phyloP scores from a whole-genome alignment of 805 yeast species.

The Hanseniaspora guilliermondii region DNA sequence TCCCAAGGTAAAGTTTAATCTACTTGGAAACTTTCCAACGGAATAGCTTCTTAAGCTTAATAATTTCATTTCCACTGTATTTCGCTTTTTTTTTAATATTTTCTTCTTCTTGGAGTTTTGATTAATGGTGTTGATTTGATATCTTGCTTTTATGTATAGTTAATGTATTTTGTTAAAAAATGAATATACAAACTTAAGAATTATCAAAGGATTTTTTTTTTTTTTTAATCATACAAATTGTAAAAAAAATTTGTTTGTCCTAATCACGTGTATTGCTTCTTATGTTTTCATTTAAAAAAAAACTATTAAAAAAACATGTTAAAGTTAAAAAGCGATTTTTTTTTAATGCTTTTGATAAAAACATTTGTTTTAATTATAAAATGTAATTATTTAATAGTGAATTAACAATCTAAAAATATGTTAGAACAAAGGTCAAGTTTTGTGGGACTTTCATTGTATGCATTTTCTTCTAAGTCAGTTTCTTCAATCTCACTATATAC shows the following conservation, averaged over 20 bases:
- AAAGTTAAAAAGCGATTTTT: no score
- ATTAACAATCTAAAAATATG: background rate
- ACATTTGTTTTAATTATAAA: no score
- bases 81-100: no score
- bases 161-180: background rate
- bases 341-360: no score
- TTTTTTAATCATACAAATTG: background rate
- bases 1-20: constrained; percentile 35
- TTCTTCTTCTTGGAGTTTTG: background rate
- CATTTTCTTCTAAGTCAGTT: background rate
- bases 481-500: constrained; percentile 1
- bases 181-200: background rate
- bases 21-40: constrained; percentile 3
- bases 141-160: no score
- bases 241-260: background rate
- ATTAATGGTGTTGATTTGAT: no score
- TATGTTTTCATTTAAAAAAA: background rate
- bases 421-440: background rate
- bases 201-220: background rate
- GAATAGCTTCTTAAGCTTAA: background rate
- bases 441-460: background rate
- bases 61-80: background rate
- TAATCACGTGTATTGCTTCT: background rate
- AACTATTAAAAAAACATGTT: background rate
- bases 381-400: background rate